Evolutionary conservation across 495 filamentous ascomycete species (phyloP), one percentile per base, ranked within the genome.

Genomic region (Pseudevernia furfuracea): DNA sequence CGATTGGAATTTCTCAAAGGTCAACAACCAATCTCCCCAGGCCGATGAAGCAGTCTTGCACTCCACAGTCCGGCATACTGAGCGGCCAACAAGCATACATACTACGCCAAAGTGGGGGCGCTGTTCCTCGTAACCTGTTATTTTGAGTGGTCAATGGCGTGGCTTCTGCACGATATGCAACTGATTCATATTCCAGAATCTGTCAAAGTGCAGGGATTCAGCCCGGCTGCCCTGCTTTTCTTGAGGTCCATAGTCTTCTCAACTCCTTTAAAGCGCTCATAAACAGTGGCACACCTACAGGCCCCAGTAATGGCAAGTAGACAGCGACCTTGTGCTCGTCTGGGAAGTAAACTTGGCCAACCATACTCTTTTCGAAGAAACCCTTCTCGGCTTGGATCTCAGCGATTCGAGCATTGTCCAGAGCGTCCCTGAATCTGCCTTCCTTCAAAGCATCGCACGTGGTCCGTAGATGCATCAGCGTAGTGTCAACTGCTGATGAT

Each of bases 311-410:
- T 19, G 94, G 94, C 67, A 98, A 72, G 71, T 97, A 98, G 17
- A 98, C 94, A 0, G 94, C 95, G n/a, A 97, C 82, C 75, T 97
- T 98, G 71, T 98, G 94, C 76, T 98, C 94, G 71, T 98, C 95
- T 3, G 94, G 94, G 74, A 91, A 98, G 83, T 89, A 97, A 66
- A 97, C 87, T 76, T 97, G 94, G 1, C 94, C 94, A 49, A 98
- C 94, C 94, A 98, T 98, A 71, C 89, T 95, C 75, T 95, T 96
- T 78, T 98, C 95, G 70, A 98, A 98, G 75, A 98, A 98, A 5
- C 92, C 94, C 59, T 87, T 87, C 75, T 98, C 95, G 1, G 91
- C 94, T 70, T 95, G 90, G 4, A 81, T 82, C 72, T 96, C 92
- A 9, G 95, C 95, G 21, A 92, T 85, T 11, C 88, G 80, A 1